Base-by-base conservation (phyloP, 148 eudicot species). In the Camellia japonica region DNA sequence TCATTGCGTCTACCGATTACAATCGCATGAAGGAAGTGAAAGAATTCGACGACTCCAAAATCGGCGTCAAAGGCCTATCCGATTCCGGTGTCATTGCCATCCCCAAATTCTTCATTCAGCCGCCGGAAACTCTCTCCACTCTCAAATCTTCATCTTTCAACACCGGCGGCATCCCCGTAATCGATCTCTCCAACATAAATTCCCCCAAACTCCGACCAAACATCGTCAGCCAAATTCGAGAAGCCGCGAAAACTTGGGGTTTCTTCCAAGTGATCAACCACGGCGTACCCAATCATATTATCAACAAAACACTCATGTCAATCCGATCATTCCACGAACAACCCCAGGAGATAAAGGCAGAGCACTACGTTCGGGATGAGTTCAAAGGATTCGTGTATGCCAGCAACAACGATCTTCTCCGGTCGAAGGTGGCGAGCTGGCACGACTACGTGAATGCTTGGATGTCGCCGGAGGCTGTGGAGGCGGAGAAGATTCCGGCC, bases 221-320 rank as follows among this genome's bases (percentile, higher is more conserved):
- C 19, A 68, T 83, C 7, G 56, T 83, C 9, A 44, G 51, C 3
- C 51, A 83, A 74, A 14, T 79, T 59, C 77, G 62, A 20, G 65
- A 51, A 12, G 73, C 79, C 0, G 59, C 85, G 4, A 71, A 69
- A 38, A 78, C 52, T 0, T 59, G 80, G 51, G 85, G 85, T 3
- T 83, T 83, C 67, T 83, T 83, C 55, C 85, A 79, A 47, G 11
- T 83, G 18, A 62, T 83, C 13, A 83, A 83, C 77, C 85, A 83
- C 42, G 78, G 79, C n/a, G 15, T 83, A 41, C 75, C 75, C 0
- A 5, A 15, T 1, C 18, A 68, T 0, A 18, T 67, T 3, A 73
- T 83, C 1, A 78, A 83, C 5, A 19, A 30, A 0, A 47, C 81
- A 18, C 30, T 78, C 60, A 79, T 74, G n/a, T 14, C 30, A 30